Percentiles rank a stretch among this genome's conserved stretches.
Conservation (phyloP, 768 basidiomycete genomes). For the Amanita rubescens region DNA sequence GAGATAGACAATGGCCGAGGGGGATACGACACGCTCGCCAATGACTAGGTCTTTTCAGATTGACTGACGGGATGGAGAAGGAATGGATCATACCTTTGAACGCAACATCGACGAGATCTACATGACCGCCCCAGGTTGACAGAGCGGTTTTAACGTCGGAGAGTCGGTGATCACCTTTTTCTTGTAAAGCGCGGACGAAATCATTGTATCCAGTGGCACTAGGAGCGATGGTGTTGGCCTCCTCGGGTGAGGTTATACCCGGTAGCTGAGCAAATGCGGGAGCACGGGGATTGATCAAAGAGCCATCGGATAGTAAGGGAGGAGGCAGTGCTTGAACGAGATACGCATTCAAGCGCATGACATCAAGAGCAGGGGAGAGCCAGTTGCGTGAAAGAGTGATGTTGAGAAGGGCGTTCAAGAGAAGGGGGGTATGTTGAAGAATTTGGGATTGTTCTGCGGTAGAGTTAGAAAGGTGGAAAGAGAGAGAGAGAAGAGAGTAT, state of each 20-base stretch:
- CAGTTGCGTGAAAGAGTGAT: conserved; percentile 84
- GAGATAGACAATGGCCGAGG: conserved; percentile 82
- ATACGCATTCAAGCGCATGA: conserved; percentile 79
- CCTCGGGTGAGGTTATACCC: conserved; percentile 44
- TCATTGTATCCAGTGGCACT: conserved; percentile 37
- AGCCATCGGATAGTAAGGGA: neutral
- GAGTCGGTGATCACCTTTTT: conserved; percentile 40
- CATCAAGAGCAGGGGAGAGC: conserved; percentile 69
- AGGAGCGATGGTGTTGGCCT: conserved; percentile 30
- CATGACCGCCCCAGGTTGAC: conserved; percentile 53
- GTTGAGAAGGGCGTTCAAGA: conserved; percentile 76
- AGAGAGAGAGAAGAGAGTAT: conserved; percentile 7
- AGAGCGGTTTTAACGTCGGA: conserved; percentile 57
- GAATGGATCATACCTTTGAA: conserved; percentile 65
- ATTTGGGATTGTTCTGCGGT: conserved; percentile 59
- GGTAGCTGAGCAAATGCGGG: conserved; percentile 68
- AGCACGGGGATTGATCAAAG: conserved; percentile 2
- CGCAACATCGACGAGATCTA: conserved; percentile 73
- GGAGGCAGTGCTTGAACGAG: conserved; percentile 79
- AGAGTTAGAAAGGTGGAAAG: conserved; percentile 3
- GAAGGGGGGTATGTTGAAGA: conserved; percentile 61
- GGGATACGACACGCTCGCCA: conserved; percentile 82
- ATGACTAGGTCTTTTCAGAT: conserved; percentile 49
- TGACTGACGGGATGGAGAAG: neutral
- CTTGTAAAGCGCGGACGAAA: conserved; percentile 41